Conservation (phyloP, 2,329 filamentous ascomycete genomes). For the Xylaria sp. region DNA sequence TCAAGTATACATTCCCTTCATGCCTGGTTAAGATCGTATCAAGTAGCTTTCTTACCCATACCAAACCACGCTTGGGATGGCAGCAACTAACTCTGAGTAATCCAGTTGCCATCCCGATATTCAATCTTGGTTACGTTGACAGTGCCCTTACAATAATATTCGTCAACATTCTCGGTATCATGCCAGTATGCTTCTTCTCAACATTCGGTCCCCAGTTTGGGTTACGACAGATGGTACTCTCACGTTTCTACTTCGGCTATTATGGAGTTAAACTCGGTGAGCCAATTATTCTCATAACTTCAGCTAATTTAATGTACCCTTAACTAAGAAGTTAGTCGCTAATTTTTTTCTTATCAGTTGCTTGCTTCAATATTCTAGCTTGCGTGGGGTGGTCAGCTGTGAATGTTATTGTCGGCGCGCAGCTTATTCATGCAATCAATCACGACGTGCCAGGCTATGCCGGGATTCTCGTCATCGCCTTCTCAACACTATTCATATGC, state of each 20-base stretch:
- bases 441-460: constrained; percentile 70
- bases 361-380: constrained; percentile 71
- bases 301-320: background rate
- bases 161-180: constrained; percentile 74
- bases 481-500: constrained; percentile 71
- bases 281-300: constrained; percentile 27
- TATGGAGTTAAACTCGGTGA: constrained; percentile 70
- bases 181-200: constrained; percentile 77
- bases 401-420: constrained; percentile 80
- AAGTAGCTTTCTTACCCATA: too few relatives aligned
- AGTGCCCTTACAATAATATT: constrained; percentile 74
- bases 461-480: constrained; percentile 75
- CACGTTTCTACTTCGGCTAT: constrained; percentile 77
- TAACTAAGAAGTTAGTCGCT: background rate
- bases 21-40: too few relatives aligned
- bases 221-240: constrained; percentile 80
- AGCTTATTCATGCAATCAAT: constrained; percentile 78
- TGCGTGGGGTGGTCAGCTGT: constrained; percentile 78
- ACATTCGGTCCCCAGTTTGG: constrained; percentile 77
- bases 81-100: too few relatives aligned
- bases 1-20: too few relatives aligned
- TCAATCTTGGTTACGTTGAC: constrained; percentile 74
- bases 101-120: constrained; percentile 71
- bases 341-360: constrained; percentile 50
- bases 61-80: too few relatives aligned